Conservation (phyloP, 257 asterid genomes). For the Solanum tacnaense region DNA sequence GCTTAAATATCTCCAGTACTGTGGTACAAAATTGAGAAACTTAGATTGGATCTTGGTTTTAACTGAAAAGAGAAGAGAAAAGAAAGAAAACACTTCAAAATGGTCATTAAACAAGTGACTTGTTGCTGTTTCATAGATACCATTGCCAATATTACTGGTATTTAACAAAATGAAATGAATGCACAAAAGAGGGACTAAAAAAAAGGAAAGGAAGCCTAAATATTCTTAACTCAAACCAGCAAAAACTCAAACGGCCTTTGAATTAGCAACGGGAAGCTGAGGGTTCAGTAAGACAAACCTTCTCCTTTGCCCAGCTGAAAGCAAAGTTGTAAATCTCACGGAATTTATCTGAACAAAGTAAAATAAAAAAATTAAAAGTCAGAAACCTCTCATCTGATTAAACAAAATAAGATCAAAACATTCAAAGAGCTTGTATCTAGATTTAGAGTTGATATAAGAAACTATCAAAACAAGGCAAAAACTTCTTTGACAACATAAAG, state of each 20-base stretch:
- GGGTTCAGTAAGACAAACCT: constrained; percentile 34
- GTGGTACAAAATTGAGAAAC: neutral
- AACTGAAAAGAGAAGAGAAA: neutral
- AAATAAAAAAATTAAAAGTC: neutral
- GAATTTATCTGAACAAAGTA: constrained; percentile 57
- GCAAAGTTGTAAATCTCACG: constrained; percentile 92
- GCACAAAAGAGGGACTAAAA: neutral
- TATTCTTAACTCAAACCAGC: neutral
- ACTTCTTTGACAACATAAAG: neutral
- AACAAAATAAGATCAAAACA: neutral
- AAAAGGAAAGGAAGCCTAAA: neutral
- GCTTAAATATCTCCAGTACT: neutral
- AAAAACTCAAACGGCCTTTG: neutral
- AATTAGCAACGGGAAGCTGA: neutral
- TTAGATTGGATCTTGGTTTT: neutral
- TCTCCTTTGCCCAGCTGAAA: constrained; percentile 98
- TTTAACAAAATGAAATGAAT: neutral
- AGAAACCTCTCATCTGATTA: neutral
- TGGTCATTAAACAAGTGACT: neutral
- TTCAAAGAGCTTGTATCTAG: neutral
- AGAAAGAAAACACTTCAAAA: neutral
- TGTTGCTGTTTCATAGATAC: neutral
- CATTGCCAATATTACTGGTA: neutral
- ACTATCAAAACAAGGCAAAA: neutral
- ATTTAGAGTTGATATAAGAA: neutral